Percentiles rank a stretch among this genome's conserved stretches.
These are phyloP conservation scores for Botryobasidium botryosum DNA, from an alignment of 768 basidiomycete genomes.

Conservation along the genomic window DNA sequence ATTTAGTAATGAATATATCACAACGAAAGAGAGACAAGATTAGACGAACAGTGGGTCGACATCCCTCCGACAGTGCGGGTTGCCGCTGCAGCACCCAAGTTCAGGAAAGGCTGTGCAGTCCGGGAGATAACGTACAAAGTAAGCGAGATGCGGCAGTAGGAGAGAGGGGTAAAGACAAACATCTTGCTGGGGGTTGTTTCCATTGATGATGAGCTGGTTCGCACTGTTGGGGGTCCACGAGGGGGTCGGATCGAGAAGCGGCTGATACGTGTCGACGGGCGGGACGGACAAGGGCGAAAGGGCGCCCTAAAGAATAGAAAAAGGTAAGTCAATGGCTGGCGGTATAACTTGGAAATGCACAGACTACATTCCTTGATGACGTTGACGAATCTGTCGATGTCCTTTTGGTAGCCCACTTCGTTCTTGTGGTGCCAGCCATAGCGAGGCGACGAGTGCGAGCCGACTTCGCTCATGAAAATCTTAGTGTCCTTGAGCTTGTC, in stretches of 20 bases:
- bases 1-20: no score
- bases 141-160: no score
- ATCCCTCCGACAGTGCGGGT: slow-evolving; percentile 1
- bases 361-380: not conserved
- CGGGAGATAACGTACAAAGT: no score
- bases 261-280: not conserved
- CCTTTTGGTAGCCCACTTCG: not conserved
- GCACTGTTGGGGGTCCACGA: not conserved
- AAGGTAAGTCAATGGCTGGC: not conserved
- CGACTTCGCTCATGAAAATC: not conserved
- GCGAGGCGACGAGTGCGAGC: not conserved
- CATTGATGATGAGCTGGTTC: not conserved
- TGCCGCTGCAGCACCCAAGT: not conserved
- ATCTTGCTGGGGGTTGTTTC: not conserved
- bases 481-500: slow-evolving; percentile 10
- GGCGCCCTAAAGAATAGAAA: not conserved
- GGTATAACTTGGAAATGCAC: not conserved
- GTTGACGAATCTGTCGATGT: not conserved
- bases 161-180: no score
- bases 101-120: not conserved
- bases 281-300: not conserved
- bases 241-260: not conserved
- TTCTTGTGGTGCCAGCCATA: not conserved
- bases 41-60: not conserved
- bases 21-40: no score